Evolutionary conservation across 1,284 basidiomycete species (phyloP), one percentile per base, ranked within the genome.

Genomic region (Boletus semigastroideus): DNA sequence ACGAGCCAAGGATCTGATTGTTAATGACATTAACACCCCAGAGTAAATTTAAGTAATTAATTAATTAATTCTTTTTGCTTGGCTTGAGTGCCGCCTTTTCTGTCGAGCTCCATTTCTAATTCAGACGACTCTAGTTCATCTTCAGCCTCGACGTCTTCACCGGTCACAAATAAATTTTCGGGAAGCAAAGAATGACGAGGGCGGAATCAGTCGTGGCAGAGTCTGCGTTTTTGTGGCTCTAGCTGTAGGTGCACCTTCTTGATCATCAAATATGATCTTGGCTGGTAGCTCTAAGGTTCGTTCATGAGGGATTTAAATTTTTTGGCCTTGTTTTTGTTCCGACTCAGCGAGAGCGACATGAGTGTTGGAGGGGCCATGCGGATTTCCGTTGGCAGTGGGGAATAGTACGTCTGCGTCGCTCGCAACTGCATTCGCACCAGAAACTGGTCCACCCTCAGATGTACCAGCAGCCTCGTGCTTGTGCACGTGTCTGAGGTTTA

Each of bases 241-340:
- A 31, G 8, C 4, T 7, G 43, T n/a, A 11, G 36, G 14, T 38
- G 22, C 25, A 6, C 62, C 59, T 25, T 53, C 57, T n/a, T 59
- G 46, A 8, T 68, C 59, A 2, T 42, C 54, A 58, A 89, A 90
- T n/a, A 83, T 69, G 50, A 89, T 86, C 63, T 81, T 86, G 25
- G 73, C 63, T 0, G 81, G 76, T 5, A 80, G 69, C n/a, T n/a
- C n/a, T n/a, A n/a, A 0, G 76, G 72, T 12, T 63, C 72, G 1
- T 66, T 55, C 66, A 86, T 74, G 4, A 78, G 70, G 38, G 77
- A 70, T 59, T 78, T 83, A 68, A 84, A 88, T 11, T 81, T 83
- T 53, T 79, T 84, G 46, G 79, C 80, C 67, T 90, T 89, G 68
- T 88, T 88, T 66, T 88, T 89, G 63, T 87, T 89, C 45, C 80